Base-by-base conservation (phyloP, 331 rosid genomes). In the Acacia concinna region DNA sequence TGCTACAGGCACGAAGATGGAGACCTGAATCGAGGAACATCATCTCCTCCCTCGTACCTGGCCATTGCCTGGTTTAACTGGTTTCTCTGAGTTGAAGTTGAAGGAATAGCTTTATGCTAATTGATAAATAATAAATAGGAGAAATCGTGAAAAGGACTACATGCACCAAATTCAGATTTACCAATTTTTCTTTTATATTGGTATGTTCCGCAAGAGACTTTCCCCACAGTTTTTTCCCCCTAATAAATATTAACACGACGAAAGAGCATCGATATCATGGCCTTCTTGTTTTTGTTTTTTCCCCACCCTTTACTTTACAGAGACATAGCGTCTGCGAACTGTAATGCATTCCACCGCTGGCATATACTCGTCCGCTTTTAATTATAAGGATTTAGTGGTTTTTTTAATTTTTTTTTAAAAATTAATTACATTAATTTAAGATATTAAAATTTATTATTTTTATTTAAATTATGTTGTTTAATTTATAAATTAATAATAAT, bases 1-100 rank as follows among this genome's bases (percentile, higher is more conserved):
- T 47, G 0, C 76, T 66, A 71, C 84, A 85, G 76, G 66, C 59
- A 52, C 49, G 15, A 74, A 67, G 66, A 47, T n/a, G 71, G 74
- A 3, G 25, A 2, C 44, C 41, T 47, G 80, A 86, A 68, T 14
- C 78, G 40, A 51, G 62, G 63, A 8, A 85, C 43, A 66, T 57
- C 82, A 75, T 66, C 41, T 37, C 21, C 47, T 75, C 70, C 46
- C 63, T 21, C n/a, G 28, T 57, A 44, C 15, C 60, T n/a, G 31
- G 47, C 80, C 86, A 78, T 78, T 38, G 35, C 46, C 14, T 43
- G 43, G 12, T 8, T 68, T 37, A 30, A 31, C 23, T 17, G 15
- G 60, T 2, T 25, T 59, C 65, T 23, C 3, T 17, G 35, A 35
- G 72, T 75, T 18, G 5, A 12, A 44, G 20, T 6, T 40, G 49